Evolutionary conservation across 1,284 basidiomycete species (phyloP).

Genomic region (Afroboletus lepidellus): DNA sequence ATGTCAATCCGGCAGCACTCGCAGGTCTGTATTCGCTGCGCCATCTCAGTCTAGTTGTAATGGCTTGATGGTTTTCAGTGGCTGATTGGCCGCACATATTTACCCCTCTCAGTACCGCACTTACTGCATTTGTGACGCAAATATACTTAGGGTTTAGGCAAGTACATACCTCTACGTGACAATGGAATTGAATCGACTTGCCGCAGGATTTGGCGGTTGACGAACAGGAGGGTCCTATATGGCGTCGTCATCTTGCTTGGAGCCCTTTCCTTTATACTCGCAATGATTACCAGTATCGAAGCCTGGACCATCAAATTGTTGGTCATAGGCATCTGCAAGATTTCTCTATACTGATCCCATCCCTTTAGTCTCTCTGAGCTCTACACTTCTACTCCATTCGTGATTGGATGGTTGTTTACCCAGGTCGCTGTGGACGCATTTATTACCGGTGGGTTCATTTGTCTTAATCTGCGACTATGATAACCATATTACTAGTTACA

Average conservation of each 20-base stretch:
- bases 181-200: not conserved
- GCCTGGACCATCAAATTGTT: constrained; percentile 40
- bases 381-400: too few relatives aligned
- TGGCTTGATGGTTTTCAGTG: not conserved
- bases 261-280: constrained; percentile 35
- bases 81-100: not conserved
- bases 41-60: not conserved
- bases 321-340: constrained; percentile 18
- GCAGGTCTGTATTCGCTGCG: constrained; percentile 7
- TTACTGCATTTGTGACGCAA: not conserved
- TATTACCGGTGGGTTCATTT: constrained; percentile 37
- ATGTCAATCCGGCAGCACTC: constrained; percentile 8
- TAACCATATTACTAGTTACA: constrained; percentile 15
- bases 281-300: constrained; percentile 38
- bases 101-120: not conserved
- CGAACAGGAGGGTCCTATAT: constrained; percentile 36
- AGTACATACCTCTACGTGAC: not conserved
- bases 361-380: too few relatives aligned
- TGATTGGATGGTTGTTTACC: constrained; percentile 40
- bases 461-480: too few relatives aligned
- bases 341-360: constrained; percentile 22
- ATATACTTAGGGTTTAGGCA: not conserved
- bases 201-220: constrained; percentile 33
- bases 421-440: constrained; percentile 41
- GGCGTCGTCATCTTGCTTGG: constrained; percentile 29